Evolutionary conservation across 2,329 filamentous ascomycete genomes (phyloP), one percentile per base, ranked within the genome.

Genomic region (Apiospora rasikravindrae): DNA sequence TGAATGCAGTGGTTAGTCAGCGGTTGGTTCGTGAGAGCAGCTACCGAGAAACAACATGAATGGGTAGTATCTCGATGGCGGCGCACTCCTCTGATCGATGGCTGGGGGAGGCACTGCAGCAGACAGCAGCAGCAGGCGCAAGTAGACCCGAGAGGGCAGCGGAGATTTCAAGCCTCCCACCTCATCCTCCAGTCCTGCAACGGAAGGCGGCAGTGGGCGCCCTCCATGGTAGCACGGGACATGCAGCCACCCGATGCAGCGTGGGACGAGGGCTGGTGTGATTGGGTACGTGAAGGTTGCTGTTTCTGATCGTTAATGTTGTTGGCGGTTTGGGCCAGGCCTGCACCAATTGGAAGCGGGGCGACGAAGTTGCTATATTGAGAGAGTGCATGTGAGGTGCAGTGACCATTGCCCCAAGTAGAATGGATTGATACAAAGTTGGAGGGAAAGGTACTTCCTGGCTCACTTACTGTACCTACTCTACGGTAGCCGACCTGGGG

Each of bases 101-200:
- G 53, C 53, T 61, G 53, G 29, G 13, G 13, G 19, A n/a, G 19
- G 57, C 57, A 64, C 57, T 40, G 57, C 57, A 64, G 57, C 57
- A n/a, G 29, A 33, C 33, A 14, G 19, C 33, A 14, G 19, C 33
- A 37, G 33, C 57, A 40, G 57, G 57, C 57, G 29, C 33, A 64
- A 64, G 33, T 64, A 64, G 33, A 64, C 57, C 57, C 57, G 57
- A 64, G 19, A 40, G 53, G 57, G 37, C 57, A 64, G 33, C 57
- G 57, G 57, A 64, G 57, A 64, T 64, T 64, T 64, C 57, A 51
- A 51, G 13, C 49, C 49, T 26, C 11, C 49, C n/a, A 40, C 57
- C 14, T 64, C 33, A 7, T 37, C 57, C 57, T 24, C 57, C 57
- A 64, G 57, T 64, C 57, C 33, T 64, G 19, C 19, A 64, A 33